Base-by-base conservation (phyloP, 352 stramenopile genomes). In the Globisporangium spinosum region DNA sequence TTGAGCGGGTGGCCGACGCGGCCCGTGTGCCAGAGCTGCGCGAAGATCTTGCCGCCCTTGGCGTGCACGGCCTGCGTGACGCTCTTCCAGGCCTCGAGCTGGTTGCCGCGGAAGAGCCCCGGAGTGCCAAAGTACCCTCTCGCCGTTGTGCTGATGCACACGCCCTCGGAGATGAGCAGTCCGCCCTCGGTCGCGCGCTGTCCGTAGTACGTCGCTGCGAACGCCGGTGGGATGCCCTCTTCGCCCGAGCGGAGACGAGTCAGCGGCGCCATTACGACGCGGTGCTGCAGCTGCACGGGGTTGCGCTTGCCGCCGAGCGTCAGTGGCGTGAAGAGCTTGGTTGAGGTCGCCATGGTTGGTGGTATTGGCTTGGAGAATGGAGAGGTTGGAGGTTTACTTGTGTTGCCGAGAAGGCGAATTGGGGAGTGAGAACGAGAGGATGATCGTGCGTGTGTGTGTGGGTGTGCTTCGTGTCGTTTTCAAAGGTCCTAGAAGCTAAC, bases 21-120 rank as follows among this genome's bases (percentile, higher is more conserved):
- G 29, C 90, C 91, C 9, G 80, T 80, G 70, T 98, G 89, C 89
- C 89, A 97, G 9, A 97, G 71, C 72, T 98, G 89, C 17, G 80
- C 57, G 58, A 88, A 93, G 56, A 97, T 96, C 47, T 83, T 79
- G 65, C 80, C 87, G 23, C 77, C 76, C 47, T 93, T 90, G 9
- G 69, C 74, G 67, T 98, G 91, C 29, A 98, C 90, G 0, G 75
- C 70, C 7, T 87, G 66, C 0, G 79, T 85, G 13, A 93, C 70
- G 22, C 66, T 69, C 60, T 90, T 84, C 85, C 85, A 94, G 23
- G 58, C 71, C 4, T 78, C 62, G 38, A 83, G 35, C 51, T 94
- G 86, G 22, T 82, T 75, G 2, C 51, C 23, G 0, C 64, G 74
- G 64, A 77, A 89, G 22, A 94, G 64, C 8, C 83, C 84, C 0